Percentiles rank a stretch among this genome's conserved stretches.
Evolutionary conservation across 257 asterid genomes (phyloP).

Genomic region (Ballota nigra): DNA sequence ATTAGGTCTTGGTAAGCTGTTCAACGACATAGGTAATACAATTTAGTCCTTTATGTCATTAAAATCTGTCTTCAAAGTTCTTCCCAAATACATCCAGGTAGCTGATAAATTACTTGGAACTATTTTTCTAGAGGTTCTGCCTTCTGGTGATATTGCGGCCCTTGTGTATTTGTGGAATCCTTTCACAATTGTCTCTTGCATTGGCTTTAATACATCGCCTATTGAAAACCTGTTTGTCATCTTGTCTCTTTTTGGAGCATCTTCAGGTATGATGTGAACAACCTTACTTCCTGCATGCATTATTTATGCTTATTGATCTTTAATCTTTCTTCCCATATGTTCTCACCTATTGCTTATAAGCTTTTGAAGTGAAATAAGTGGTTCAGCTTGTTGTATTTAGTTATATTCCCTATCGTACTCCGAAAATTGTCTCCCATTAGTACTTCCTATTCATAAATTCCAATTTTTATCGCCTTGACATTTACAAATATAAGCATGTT

Average conservation of each 20-base stretch:
- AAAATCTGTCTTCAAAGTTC: background rate
- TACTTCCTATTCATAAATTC: conserved; percentile 7
- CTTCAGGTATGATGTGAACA: conserved; percentile 52
- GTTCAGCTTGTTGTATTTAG: conserved; percentile 8
- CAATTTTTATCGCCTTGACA: background rate
- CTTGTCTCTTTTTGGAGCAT: conserved; percentile 85
- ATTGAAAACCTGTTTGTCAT: conserved; percentile 71
- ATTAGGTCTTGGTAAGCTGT: conserved; percentile 55
- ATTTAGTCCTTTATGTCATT: background rate
- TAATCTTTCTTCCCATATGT: background rate
- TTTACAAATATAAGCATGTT: background rate
- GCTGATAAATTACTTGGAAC: conserved; percentile 24
- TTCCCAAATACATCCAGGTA: conserved; percentile 12
- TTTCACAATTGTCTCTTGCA: conserved; percentile 75
- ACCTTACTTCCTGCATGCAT: conserved; percentile 14
- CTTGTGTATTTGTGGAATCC: conserved; percentile 97
- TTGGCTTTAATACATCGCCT: conserved; percentile 88
- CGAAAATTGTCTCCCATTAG: background rate
- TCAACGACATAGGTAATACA: conserved; percentile 41
- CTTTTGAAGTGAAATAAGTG: conserved; percentile 11
- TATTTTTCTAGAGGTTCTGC: conserved; percentile 55
- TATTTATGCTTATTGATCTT: conserved; percentile 17
- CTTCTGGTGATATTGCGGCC: conserved; percentile 87
- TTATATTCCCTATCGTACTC: background rate
- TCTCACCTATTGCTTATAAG: conserved; percentile 7